Evolutionary conservation across 73 alveolate species (phyloP).

Genomic region (Paramecium tetraurelia): DNA sequence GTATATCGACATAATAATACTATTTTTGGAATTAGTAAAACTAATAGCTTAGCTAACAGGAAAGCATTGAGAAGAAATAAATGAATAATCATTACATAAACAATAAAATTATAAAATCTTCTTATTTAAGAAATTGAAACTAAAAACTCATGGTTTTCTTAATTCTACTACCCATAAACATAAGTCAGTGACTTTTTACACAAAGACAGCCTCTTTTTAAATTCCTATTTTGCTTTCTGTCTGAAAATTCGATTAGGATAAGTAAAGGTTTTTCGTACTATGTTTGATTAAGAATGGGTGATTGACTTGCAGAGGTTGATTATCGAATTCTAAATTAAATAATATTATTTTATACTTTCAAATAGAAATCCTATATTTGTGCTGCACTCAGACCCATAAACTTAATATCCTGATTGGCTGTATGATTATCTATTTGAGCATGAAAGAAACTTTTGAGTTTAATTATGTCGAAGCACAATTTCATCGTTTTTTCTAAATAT

Average conservation of each 20-base stretch:
- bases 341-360: background rate
- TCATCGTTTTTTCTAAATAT: background rate
- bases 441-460: background rate
- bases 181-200: background rate
- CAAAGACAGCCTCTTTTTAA: background rate
- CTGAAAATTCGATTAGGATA: background rate
- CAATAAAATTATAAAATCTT: background rate
- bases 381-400: background rate
- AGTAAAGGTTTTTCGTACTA: background rate
- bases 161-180: background rate
- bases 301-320: background rate
- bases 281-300: background rate
- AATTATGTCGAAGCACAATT: background rate
- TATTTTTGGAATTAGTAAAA: conserved; percentile 32
- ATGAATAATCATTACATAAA: background rate
- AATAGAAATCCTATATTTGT: background rate
- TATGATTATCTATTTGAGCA: background rate
- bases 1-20: conserved; percentile 64
- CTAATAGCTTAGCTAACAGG: background rate
- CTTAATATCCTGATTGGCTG: background rate
- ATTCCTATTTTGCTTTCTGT: background rate
- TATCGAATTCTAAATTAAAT: background rate
- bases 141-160: background rate
- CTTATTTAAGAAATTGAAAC: background rate
- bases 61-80: background rate